A percentile compares a stretch with the other conserved stretches of the same genome.
These are phyloP conservation scores for Euphorbia tirucalli DNA, from an alignment of 345 rosid species.

Conservation along the genomic window DNA sequence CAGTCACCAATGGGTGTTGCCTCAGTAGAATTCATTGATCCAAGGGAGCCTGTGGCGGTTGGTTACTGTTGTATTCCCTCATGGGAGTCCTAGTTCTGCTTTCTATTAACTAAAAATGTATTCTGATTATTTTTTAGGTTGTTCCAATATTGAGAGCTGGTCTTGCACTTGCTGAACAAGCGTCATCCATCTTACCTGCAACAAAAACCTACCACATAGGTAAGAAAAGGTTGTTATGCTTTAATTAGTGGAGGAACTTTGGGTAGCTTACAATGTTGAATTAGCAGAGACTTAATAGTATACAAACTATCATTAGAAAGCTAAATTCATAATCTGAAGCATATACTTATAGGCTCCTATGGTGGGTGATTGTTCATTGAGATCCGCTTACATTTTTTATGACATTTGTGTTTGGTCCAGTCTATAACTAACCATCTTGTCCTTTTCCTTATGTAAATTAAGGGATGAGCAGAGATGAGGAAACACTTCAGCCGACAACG, in stretches of 20 bases:
- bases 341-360: too few relatives aligned
- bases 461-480: slow-evolving; percentile 80
- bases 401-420: not conserved
- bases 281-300: not conserved
- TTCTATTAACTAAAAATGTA: slow-evolving; percentile 4
- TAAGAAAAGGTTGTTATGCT: slow-evolving; percentile 23
- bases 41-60: slow-evolving; percentile 88
- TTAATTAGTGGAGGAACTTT: not conserved
- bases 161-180: slow-evolving; percentile 89
- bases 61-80: slow-evolving; percentile 19
- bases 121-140: slow-evolving; percentile 48
- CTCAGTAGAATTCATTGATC: slow-evolving; percentile 88
- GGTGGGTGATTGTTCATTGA: not conserved
- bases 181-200: slow-evolving; percentile 79
- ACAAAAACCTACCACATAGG: slow-evolving; percentile 84
- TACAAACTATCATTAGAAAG: not conserved
- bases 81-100: not conserved
- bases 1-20: slow-evolving; percentile 89
- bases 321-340: not conserved
- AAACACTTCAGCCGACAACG: slow-evolving; percentile 77
- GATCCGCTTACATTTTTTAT: not conserved
- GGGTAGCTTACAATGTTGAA: not conserved
- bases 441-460: slow-evolving; percentile 13
- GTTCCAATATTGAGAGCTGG: slow-evolving; percentile 92
- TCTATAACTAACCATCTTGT: slow-evolving; percentile 14